A percentile compares a stretch with the other conserved stretches of the same genome.
phyloP scores from a whole-genome alignment of 2,329 filamentous ascomycete species.

The Diplodia intermedia region DNA sequence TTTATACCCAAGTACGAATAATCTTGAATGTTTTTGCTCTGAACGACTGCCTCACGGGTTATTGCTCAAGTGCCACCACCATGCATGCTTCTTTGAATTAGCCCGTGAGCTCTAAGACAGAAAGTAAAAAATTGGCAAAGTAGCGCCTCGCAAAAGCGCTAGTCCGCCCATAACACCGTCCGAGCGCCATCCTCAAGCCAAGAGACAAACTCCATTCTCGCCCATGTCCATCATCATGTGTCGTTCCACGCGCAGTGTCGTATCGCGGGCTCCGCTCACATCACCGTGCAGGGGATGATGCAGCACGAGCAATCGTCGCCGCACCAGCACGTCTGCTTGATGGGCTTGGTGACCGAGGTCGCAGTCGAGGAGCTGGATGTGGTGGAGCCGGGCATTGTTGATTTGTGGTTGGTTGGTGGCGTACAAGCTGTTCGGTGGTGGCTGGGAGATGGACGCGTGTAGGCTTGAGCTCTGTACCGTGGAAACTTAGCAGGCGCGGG shows the following conservation, averaged over 20 bases:
- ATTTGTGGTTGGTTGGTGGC: not conserved
- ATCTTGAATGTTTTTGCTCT: not conserved
- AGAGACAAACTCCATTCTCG: not conserved
- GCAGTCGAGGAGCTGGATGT: conserved; percentile 35
- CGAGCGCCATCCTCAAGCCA: not conserved
- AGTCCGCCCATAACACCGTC: not conserved
- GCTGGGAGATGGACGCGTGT: not conserved
- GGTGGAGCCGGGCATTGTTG: conserved; percentile 15
- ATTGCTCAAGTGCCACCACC: not conserved
- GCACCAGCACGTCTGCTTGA: conserved; percentile 40
- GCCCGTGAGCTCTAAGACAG: no score
- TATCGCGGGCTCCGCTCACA: conserved; percentile 36
- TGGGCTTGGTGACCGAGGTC: conserved; percentile 45
- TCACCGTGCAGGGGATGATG: conserved; percentile 48
- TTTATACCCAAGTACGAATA: conserved; percentile 19
- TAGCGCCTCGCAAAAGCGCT: not conserved
- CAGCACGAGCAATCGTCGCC: conserved; percentile 40
- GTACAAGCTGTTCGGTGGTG: not conserved
- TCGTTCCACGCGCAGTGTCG: not conserved
- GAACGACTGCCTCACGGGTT: not conserved
- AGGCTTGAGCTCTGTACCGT: not conserved
- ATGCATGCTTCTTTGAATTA: no score
- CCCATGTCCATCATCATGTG: not conserved
- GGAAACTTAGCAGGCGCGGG: not conserved
- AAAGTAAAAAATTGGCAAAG: not conserved